Base-by-base conservation (phyloP, 768 basidiomycete genomes). In the Suillus weaverae region DNA sequence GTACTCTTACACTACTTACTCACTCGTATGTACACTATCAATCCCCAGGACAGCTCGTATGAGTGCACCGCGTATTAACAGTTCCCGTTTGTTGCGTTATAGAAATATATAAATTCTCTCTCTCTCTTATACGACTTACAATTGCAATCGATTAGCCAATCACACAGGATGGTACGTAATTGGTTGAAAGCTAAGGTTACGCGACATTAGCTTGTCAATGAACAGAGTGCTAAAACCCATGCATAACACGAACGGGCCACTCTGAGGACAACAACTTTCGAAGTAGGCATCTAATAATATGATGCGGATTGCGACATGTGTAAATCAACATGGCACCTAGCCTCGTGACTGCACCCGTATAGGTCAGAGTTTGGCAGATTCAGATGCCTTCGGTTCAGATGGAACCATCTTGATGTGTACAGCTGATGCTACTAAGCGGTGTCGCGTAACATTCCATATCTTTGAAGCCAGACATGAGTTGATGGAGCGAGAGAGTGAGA, bases 381-480 rank as follows among this genome's bases (percentile, higher is more conserved):
- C 50, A 16, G 60, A 30, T 14, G 20, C 41, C 20, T 26, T 63
- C 44, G 66, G 64, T 30, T 56, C 9, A 10, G 84, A 84, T 1
- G 85, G 80, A 26, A 74, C 69, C 86, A 87, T 86, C 67, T 85
- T 87, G 61, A 83, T 78, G 55, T 87, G 86, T 1, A 82, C 78
- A 1, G 83, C 86, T 1, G 86, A 86, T 7, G 81, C 83, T 10
- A 85, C 82, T 5, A 88, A 75, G 13, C 85, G 81, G 65, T 81
- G 82, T 64, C 81, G 76, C 1, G 83, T 86, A 16, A 72, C 73
- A 62, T 83, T 86, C 87, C 87, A 88, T 46, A 88, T 82, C 87
- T 88, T 53, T 16, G 10, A 57, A 39, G 56, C 3, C 10, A 57
- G 50, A 26, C 11, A 56, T 44, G 11, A 43, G 30, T 30, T 51